Conservation (phyloP, 345 rosid genomes). For the Syzygium jambos region DNA sequence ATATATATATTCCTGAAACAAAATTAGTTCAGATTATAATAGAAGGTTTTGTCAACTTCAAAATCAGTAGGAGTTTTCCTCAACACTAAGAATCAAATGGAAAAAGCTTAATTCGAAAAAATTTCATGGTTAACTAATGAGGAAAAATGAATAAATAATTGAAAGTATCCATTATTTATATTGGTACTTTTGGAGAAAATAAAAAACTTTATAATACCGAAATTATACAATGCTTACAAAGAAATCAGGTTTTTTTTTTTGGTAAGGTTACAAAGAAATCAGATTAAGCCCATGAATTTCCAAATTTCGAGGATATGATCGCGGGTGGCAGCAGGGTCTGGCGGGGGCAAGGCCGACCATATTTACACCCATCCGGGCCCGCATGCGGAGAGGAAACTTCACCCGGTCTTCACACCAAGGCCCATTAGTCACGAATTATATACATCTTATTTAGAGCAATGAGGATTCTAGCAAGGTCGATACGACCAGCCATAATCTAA, state of each 20-base stretch:
- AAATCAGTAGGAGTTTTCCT: no score
- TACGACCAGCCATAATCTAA: background rate
- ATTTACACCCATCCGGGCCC: background rate
- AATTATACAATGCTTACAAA: background rate
- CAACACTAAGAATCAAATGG: background rate
- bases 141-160: background rate
- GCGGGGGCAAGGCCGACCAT: accelerated
- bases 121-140: background rate
- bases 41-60: no score
- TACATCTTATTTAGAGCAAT: background rate
- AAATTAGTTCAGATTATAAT: no score
- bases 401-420: background rate
- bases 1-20: no score
- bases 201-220: background rate
- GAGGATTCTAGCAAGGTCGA: background rate
- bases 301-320: background rate
- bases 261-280: background rate
- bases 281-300: background rate
- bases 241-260: no score
- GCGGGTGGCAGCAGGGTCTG: accelerated
- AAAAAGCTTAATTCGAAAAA: background rate
- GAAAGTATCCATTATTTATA: background rate
- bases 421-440: background rate
- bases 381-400: background rate
- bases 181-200: background rate